Conservation (phyloP, 1,284 basidiomycete genomes). For the Austroboletus olivaceoglutinosus region DNA sequence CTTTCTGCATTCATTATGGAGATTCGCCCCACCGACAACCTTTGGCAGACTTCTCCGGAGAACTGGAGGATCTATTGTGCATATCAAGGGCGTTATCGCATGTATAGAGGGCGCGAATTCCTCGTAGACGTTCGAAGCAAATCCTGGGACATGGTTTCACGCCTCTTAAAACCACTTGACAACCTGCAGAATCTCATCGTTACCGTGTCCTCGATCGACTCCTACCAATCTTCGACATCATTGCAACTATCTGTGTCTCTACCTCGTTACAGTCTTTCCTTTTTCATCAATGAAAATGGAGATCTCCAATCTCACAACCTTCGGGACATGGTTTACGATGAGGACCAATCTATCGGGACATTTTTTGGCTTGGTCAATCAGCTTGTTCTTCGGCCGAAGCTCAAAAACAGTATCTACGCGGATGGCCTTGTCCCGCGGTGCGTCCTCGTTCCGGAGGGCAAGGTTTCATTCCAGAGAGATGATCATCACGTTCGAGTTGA, state of each 20-base stretch:
- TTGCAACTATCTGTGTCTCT: constrained; percentile 36
- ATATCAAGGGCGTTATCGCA: constrained; percentile 3
- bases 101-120: constrained; percentile 10
- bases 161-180: constrained; percentile 33
- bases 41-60: constrained; percentile 20
- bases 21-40: constrained; percentile 33
- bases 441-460: constrained; percentile 43
- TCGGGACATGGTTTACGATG: constrained; percentile 23
- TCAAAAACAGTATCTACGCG: constrained; percentile 1
- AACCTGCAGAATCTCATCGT: constrained; percentile 25
- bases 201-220: constrained; percentile 2
- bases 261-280: constrained; percentile 39
- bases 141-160: constrained; percentile 32
- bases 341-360: constrained; percentile 23
- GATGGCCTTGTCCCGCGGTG: constrained; percentile 17
- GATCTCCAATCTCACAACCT: constrained; percentile 30
- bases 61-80: constrained; percentile 17
- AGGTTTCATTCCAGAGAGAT: constrained; percentile 18
- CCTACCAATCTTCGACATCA: constrained; percentile 5
- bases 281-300: constrained; percentile 25
- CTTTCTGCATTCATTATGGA: constrained; percentile 32
- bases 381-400: constrained; percentile 38
- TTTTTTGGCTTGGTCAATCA: constrained; percentile 35
- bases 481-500: constrained; percentile 26
- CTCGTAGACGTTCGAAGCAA: constrained; percentile 34